Conservation (phyloP, 1,139 yeast species). For the Wickerhamiella infanticola region DNA sequence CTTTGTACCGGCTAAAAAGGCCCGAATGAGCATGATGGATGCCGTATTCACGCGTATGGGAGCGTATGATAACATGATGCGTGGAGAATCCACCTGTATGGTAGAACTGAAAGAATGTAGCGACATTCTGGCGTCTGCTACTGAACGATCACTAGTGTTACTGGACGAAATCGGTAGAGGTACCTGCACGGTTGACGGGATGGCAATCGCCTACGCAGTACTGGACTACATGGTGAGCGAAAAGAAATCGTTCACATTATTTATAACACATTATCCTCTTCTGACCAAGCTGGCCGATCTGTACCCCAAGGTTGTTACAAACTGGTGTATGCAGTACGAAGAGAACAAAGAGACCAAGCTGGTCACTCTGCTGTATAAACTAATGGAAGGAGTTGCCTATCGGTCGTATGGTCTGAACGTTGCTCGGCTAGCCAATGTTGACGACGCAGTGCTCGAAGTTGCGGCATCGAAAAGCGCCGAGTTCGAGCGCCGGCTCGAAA, state of each 20-base stretch:
- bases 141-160: slow-evolving; percentile 39
- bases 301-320: slow-evolving; percentile 8
- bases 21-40: slow-evolving; percentile 14
- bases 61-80: slow-evolving; percentile 51
- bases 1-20: slow-evolving; percentile 14
- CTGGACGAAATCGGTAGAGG: slow-evolving; percentile 62
- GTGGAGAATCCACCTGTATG: slow-evolving; percentile 63
- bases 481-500: slow-evolving; percentile 8
- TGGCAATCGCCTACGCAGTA: slow-evolving; percentile 69
- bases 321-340: slow-evolving; percentile 15
- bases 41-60: slow-evolving; percentile 18
- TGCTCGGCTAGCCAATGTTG: slow-evolving; percentile 54
- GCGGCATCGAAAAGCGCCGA: slow-evolving; percentile 28
- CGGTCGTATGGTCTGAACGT: slow-evolving; percentile 69
- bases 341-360: slow-evolving; percentile 9
- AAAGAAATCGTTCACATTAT: slow-evolving; percentile 11
- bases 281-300: slow-evolving; percentile 10
- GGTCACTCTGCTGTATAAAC: slow-evolving; percentile 42
- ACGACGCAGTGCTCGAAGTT: slow-evolving; percentile 31
- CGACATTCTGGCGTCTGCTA: slow-evolving; percentile 36
- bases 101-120: slow-evolving; percentile 56
- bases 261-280: slow-evolving; percentile 16
- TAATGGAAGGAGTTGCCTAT: slow-evolving; percentile 43
- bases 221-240: slow-evolving; percentile 41
- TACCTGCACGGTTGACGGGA: slow-evolving; percentile 83